These are phyloP conservation scores for Tetracentron sinense DNA, from an alignment of 164 flowering plant genomes.

Conservation along the genomic window DNA sequence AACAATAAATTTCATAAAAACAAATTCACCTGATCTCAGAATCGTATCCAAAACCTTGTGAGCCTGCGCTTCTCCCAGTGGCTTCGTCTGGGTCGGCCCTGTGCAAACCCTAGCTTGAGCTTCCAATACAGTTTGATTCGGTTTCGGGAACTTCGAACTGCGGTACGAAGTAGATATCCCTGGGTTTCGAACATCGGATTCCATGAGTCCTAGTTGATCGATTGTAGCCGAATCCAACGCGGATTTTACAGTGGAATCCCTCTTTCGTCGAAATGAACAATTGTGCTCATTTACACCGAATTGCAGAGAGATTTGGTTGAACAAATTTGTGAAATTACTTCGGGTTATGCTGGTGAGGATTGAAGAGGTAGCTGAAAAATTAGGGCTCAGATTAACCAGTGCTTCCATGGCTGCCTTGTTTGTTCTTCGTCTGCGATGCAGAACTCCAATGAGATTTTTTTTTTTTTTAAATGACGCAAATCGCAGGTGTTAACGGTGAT, in stretches of 20 bases:
- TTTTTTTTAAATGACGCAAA: no score
- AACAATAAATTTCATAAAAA: background rate
- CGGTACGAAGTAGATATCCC: conserved; percentile 68
- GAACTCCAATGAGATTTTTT: background rate
- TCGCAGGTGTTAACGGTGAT: no score
- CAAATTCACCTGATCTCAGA: conserved; percentile 70
- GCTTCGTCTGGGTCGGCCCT: conserved; percentile 88
- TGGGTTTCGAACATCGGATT: conserved; percentile 48
- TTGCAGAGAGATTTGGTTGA: conserved; percentile 4
- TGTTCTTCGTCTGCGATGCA: background rate
- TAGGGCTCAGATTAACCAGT: conserved; percentile 28
- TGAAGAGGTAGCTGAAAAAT: conserved; percentile 15
- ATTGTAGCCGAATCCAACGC: conserved; percentile 33
- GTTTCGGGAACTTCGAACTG: conserved; percentile 39
- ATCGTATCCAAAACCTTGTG: conserved; percentile 77
- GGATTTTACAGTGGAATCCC: conserved; percentile 19
- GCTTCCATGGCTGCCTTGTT: conserved; percentile 31
- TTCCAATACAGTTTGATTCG: conserved; percentile 84
- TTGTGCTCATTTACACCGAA: background rate
- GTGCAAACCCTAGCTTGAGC: conserved; percentile 97
- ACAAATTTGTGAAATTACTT: conserved; percentile 2
- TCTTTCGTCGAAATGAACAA: conserved; percentile 8
- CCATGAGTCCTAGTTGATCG: conserved; percentile 44
- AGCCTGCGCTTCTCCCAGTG: conserved; percentile 85
- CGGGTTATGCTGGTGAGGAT: conserved; percentile 3